Evolutionary conservation across 2,329 filamentous ascomycete genomes (phyloP).

Genomic region (Neonectria hederae): DNA sequence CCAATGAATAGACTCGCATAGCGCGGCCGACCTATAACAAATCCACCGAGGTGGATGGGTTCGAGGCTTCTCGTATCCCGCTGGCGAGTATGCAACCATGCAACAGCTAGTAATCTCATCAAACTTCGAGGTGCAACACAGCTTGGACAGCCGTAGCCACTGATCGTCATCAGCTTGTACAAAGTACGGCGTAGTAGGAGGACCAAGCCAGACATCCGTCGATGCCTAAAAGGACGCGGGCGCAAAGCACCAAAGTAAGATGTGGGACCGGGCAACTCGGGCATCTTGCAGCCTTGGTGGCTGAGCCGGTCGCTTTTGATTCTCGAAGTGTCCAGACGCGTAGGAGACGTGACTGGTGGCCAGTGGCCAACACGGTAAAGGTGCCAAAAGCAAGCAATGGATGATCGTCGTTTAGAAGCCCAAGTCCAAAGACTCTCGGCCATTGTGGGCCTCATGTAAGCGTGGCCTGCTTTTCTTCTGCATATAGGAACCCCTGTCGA

Average conservation of each 20-base stretch:
- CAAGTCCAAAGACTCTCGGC: slow-evolving; percentile 18
- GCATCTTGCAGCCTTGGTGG: slow-evolving; percentile 26
- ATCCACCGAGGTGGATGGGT: not conserved
- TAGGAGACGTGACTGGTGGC: slow-evolving; percentile 2
- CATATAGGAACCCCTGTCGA: slow-evolving; percentile 29
- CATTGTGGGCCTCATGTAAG: slow-evolving; percentile 33
- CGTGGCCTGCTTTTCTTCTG: slow-evolving; percentile 34
- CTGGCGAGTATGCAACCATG: slow-evolving; percentile 1
- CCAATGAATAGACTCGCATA: not conserved
- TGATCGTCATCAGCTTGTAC: slow-evolving; percentile 24
- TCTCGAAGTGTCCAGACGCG: slow-evolving; percentile 21
- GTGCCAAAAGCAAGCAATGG: slow-evolving; percentile 29
- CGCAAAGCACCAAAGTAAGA: slow-evolving; percentile 21
- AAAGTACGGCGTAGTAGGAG: slow-evolving; percentile 14
- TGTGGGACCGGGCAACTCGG: slow-evolving; percentile 25
- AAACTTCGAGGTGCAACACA: slow-evolving; percentile 5
- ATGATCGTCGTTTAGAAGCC: slow-evolving; percentile 21
- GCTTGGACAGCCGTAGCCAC: slow-evolving; percentile 19
- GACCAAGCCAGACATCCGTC: slow-evolving; percentile 14
- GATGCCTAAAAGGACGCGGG: slow-evolving; percentile 28
- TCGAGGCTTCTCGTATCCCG: not conserved
- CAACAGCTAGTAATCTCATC: not conserved
- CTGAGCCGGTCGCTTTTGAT: slow-evolving; percentile 22
- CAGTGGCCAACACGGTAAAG: slow-evolving; percentile 16
- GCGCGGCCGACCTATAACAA: not conserved